phyloP scores from a whole-genome alignment of 352 stramenopile species.

The Phytophthora palmivora region DNA sequence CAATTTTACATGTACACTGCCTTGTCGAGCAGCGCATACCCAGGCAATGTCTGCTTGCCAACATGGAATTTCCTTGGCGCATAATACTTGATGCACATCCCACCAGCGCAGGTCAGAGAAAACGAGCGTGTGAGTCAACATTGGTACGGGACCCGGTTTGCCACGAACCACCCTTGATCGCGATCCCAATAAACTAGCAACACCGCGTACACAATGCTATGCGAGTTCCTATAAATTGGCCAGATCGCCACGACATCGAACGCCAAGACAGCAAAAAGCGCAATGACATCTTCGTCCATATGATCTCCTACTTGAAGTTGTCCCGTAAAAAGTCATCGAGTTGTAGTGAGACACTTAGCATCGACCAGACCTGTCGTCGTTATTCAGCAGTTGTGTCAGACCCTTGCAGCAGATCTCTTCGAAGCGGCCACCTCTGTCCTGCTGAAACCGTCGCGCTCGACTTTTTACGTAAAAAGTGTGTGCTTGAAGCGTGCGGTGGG shows the following conservation, averaged over 20 bases:
- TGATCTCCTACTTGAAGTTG: constrained; percentile 31
- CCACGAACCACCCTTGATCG: background rate
- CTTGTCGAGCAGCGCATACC: too few relatives aligned
- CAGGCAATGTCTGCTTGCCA: background rate
- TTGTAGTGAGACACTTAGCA: constrained; percentile 7
- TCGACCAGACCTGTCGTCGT: constrained; percentile 11
- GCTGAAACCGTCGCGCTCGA: background rate
- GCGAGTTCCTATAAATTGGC: too few relatives aligned
- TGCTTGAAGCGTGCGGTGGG: constrained; percentile 16
- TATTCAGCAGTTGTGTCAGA: background rate
- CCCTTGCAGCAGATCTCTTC: constrained; percentile 3
- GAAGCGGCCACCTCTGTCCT: background rate
- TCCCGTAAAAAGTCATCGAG: constrained; percentile 34
- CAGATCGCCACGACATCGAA: background rate
- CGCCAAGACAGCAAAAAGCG: too few relatives aligned
- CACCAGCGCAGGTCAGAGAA: too few relatives aligned
- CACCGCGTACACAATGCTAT: background rate
- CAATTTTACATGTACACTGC: too few relatives aligned
- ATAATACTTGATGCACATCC: background rate
- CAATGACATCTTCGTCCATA: too few relatives aligned
- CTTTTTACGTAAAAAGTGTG: constrained; percentile 45
- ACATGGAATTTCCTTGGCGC: too few relatives aligned
- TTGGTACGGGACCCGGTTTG: background rate
- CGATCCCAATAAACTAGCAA: background rate
- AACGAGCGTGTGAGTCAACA: constrained; percentile 15